phyloP scores from a whole-genome alignment of 2,329 filamentous ascomycete genomes.

The Stagonosporopsis chrysanthemi region DNA sequence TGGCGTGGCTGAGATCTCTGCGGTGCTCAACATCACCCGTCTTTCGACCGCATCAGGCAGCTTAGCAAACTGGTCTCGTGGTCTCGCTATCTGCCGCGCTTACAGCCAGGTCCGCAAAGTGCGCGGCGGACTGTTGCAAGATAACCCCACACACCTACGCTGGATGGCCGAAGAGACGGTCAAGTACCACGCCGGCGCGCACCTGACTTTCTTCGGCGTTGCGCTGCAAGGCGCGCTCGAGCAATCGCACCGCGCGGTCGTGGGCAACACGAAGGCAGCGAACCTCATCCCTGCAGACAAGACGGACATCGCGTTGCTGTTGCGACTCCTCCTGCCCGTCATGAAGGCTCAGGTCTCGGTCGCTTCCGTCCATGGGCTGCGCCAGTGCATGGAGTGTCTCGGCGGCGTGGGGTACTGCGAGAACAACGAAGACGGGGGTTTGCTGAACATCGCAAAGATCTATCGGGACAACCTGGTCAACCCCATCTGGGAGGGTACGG shows the following conservation, averaged over 20 bases:
- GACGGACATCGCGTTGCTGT: conserved; percentile 17
- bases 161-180: conserved; percentile 64
- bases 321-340: conserved; percentile 37
- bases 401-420: conserved; percentile 73
- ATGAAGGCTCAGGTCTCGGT: conserved; percentile 39
- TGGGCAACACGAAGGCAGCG: conserved; percentile 29
- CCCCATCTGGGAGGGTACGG: conserved; percentile 77
- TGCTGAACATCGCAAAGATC: conserved; percentile 70
- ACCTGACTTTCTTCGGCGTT: conserved; percentile 63
- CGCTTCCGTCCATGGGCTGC: conserved; percentile 55
- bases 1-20: conserved; percentile 72
- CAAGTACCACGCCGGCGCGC: conserved; percentile 64
- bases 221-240: conserved; percentile 65
- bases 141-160: conserved; percentile 65
- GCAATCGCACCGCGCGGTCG: conserved; percentile 45
- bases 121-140: conserved; percentile 55
- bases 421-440: conserved; percentile 63
- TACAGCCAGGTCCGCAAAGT: conserved; percentile 66
- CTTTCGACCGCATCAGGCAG: conserved; percentile 64
- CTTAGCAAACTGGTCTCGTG: conserved; percentile 63
- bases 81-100: conserved; percentile 64
- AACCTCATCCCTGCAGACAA: conserved; percentile 34
- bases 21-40: conserved; percentile 72
- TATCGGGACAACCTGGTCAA: conserved; percentile 70
- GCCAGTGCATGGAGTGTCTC: conserved; percentile 67